These are phyloP conservation scores for Coniosporium tulheliwenetii DNA, from an alignment of 2,329 filamentous ascomycete species.

Conservation along the genomic window DNA sequence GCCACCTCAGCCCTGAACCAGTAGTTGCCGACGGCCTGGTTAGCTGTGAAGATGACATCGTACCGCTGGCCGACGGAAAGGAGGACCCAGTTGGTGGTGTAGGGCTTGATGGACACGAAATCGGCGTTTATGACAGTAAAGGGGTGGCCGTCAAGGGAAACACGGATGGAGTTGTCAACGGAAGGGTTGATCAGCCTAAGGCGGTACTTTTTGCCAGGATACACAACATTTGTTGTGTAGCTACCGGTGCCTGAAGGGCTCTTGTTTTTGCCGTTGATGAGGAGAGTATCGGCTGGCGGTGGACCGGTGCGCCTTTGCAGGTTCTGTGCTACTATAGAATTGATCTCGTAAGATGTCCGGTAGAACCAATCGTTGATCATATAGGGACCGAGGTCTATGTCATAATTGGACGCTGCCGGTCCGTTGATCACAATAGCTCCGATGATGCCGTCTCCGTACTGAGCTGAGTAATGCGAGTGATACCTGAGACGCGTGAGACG, in stretches of 20 bases:
- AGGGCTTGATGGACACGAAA: conserved; percentile 17
- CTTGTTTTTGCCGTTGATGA: conserved; percentile 24
- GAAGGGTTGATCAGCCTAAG: conserved; percentile 30
- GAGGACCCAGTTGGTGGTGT: conserved; percentile 17
- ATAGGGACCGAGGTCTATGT: conserved; percentile 7
- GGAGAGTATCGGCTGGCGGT: conserved; percentile 28
- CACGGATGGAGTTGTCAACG: conserved; percentile 26
- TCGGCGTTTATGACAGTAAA: conserved; percentile 20
- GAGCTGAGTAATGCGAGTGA: conserved; percentile 18
- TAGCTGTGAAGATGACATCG: conserved; percentile 29
- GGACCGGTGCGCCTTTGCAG: conserved; percentile 14
- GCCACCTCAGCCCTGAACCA: conserved; percentile 28
- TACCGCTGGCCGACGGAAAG: conserved; percentile 29
- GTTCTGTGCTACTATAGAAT: conserved; percentile 15
- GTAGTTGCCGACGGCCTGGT: conserved; percentile 26
- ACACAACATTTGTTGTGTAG: conserved; percentile 10
- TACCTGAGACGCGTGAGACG: no score
- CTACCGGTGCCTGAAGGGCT: conserved; percentile 19
- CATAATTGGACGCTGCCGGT: conserved; percentile 19
- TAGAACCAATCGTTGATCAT: conserved; percentile 11
- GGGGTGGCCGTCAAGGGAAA: conserved; percentile 17
- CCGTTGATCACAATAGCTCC: conserved; percentile 20
- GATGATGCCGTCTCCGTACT: conserved; percentile 21
- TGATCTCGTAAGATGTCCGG: conserved; percentile 9
- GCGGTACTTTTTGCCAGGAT: conserved; percentile 25